Base-by-base conservation (phyloP, 1,284 basidiomycete genomes). In the Fomitopsis pinicola region DNA sequence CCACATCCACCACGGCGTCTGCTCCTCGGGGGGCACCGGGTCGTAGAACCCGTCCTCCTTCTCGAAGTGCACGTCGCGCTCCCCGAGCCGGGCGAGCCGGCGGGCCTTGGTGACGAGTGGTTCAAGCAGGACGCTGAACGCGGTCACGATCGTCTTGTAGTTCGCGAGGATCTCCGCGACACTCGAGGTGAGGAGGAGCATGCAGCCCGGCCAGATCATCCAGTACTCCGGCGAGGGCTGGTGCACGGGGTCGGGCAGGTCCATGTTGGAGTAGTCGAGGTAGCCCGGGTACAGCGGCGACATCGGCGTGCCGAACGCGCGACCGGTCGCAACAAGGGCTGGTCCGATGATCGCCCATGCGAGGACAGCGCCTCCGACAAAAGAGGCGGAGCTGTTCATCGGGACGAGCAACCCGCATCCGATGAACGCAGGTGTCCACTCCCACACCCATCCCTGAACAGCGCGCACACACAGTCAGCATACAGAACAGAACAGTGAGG, bases 331-430 rank as follows among this genome's bases (percentile, higher is more conserved):
- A 52, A 87, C 77, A 55, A 87, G 75, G 2, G 80, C 73, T 12
- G 86, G 86, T 0, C 82, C 81, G 57, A 89, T 79, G 70, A 89
- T 81, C 56, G 81, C 85, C 84, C 84, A 89, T 5, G 84, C 82
- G 33, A 89, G 77, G 54, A 86, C 71, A n/a, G 79, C 74, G 46
- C 85, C 85, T 54, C 79, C 80, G 42, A 85, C 77, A 77, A 88
- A 89, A 14, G 66, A 69, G 6, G 58, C 59, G 7, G 66, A 67
- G 12, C 62, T 64, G 62, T 63, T 67, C 54, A 66, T 63, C 2
- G 66, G 65, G 0, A 67, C 65, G 7, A 67, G 63, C 5, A 67
- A 44, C 0, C 66, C 66, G 28, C 64, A 62, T 7, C 67, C 67
- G 46, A 68, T 68, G 77, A 89, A 90, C 6, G 87, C 87, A 6